phyloP scores from a whole-genome alignment of 768 basidiomycete genomes.

The Suillus lakei region DNA sequence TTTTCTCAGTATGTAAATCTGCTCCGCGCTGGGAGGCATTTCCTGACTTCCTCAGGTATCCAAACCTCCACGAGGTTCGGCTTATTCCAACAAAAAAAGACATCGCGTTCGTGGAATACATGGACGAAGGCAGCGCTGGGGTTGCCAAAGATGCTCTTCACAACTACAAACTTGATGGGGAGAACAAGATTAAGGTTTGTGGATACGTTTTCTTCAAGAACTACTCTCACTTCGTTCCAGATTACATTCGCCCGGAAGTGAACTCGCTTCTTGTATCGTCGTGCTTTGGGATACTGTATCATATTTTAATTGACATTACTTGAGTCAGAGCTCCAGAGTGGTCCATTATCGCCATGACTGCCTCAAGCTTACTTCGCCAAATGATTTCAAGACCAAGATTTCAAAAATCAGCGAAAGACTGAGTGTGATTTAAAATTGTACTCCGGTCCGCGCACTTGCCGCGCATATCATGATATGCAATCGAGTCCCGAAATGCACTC shows the following conservation, averaged over 20 bases:
- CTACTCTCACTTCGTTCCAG: conserved; percentile 37
- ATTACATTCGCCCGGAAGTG: conserved; percentile 81
- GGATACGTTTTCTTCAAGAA: neutral
- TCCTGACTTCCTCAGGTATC: conserved; percentile 62
- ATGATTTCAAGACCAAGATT: neutral
- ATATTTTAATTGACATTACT: conserved; percentile 20
- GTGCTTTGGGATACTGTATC: conserved; percentile 33
- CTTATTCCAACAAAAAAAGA: conserved; percentile 97
- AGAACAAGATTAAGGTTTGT: conserved; percentile 95
- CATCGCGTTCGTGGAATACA: conserved; percentile 97
- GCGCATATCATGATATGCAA: neutral
- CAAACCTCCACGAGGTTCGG: conserved; percentile 96
- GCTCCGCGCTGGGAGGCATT: neutral
- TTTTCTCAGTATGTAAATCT: conserved; percentile 80
- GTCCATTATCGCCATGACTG: conserved; percentile 22
- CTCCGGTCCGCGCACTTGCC: neutral
- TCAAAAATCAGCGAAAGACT: neutral
- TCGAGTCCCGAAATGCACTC: neutral
- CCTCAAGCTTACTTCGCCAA: neutral
- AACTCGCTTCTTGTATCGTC: conserved; percentile 32
- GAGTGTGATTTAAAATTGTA: conserved; percentile 2
- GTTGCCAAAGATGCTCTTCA: conserved; percentile 95
- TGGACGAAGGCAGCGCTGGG: conserved; percentile 90
- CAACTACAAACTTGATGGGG: conserved; percentile 96
- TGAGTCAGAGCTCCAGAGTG: conserved; percentile 9